Evolutionary conservation across 441 rosid species (phyloP).

Genomic region (Pelargonium australe): DNA sequence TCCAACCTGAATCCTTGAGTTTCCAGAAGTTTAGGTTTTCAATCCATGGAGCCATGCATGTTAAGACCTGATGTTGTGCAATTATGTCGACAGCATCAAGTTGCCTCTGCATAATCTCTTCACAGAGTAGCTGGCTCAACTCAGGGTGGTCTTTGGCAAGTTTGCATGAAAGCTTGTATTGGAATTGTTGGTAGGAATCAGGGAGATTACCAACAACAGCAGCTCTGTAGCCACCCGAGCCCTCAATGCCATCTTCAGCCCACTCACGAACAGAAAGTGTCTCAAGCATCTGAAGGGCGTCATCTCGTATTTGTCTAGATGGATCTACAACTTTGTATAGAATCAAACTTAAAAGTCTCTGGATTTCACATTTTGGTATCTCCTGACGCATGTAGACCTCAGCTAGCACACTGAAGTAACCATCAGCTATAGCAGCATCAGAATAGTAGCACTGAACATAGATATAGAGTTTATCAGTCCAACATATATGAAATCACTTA

Average conservation of each 20-base stretch:
- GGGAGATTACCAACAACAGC: constrained; percentile 99
- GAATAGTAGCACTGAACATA: constrained; percentile 87
- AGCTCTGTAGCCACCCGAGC: constrained; percentile 90
- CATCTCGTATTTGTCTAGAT: constrained; percentile 96
- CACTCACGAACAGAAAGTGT: constrained; percentile 95
- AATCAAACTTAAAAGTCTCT: constrained; percentile 91
- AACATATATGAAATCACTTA: not conserved
- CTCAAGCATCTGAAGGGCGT: constrained; percentile 99
- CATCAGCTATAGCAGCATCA: constrained; percentile 93
- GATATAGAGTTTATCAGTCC: constrained; percentile 12
- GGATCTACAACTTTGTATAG: constrained; percentile 99
- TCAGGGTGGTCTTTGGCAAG: constrained; percentile 98
- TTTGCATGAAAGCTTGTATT: constrained; percentile 94
- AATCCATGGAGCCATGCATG: constrained; percentile 99
- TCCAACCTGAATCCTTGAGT: constrained; percentile 98
- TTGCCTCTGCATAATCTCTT: constrained; percentile 99
- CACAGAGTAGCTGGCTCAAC: constrained; percentile 94
- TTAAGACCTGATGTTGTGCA: constrained; percentile 97
- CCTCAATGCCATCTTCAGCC: constrained; percentile 92
- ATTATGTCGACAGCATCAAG: constrained; percentile 98
- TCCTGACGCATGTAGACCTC: constrained; percentile 99
- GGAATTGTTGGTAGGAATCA: constrained; percentile 98
- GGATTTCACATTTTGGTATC: constrained; percentile 95
- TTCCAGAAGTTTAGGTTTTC: constrained; percentile 99
- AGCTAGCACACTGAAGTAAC: constrained; percentile 95